These are phyloP conservation scores for Annulohypoxylon bovei DNA, from an alignment of 495 filamentous ascomycete genomes.

Conservation along the genomic window DNA sequence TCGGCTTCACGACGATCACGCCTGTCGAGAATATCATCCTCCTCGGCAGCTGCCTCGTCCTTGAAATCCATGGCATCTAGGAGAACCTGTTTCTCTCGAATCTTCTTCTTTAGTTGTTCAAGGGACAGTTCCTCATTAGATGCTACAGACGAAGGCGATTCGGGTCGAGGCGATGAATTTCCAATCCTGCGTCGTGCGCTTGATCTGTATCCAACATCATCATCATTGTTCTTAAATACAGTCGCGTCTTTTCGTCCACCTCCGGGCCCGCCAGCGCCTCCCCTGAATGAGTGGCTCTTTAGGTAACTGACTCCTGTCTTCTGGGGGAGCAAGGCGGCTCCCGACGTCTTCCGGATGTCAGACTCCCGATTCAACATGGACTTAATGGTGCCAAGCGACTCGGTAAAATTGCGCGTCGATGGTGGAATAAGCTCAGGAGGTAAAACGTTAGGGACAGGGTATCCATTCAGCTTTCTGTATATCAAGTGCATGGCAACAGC, in stretches of 20 bases:
- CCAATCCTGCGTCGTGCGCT: conserved; percentile 89
- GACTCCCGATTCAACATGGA: conserved; percentile 92
- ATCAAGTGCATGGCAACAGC: conserved; percentile 99
- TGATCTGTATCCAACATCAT: conserved; percentile 88
- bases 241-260: conserved; percentile 88
- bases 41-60: conserved; percentile 87
- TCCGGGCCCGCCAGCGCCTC: conserved; percentile 52
- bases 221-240: conserved; percentile 95
- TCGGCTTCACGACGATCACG: conserved; percentile 92
- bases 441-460: conserved; percentile 89
- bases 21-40: conserved; percentile 91
- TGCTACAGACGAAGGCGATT: conserved; percentile 74
- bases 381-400: conserved; percentile 92
- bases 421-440: conserved; percentile 95
- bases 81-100: conserved; percentile 93
- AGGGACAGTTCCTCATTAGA: conserved; percentile 83
- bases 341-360: conserved; percentile 81
- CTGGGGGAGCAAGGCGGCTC: conserved; percentile 88
- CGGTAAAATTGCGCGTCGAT: conserved; percentile 91
- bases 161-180: conserved; percentile 77
- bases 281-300: conserved; percentile 92
- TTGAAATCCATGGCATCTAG: conserved; percentile 98
- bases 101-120: conserved; percentile 91
- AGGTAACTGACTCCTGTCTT: conserved; percentile 98
- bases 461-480: conserved; percentile 94